Evolutionary conservation across 768 basidiomycete genomes (phyloP).

Genomic region (Tulasnella sp.): DNA sequence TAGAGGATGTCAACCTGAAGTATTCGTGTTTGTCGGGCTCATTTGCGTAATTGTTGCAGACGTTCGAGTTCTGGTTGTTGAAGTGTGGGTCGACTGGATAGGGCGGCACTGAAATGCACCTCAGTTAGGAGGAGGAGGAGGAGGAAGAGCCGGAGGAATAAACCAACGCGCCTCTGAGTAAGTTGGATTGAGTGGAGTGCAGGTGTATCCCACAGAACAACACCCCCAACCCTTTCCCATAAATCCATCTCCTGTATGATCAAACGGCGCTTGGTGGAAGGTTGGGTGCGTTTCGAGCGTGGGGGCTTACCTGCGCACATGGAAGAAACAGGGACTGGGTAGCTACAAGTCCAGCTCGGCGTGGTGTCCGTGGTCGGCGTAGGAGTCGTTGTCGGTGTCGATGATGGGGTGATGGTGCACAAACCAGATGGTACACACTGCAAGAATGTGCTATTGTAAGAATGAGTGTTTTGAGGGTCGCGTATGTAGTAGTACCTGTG

Average conservation of each 20-base stretch:
- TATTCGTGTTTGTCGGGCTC: neutral
- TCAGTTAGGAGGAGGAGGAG: neutral
- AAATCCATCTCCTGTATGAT: neutral
- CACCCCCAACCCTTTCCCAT: neutral
- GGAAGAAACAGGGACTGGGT: neutral
- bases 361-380: neutral
- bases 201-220: conserved; percentile 8
- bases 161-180: neutral
- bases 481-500: neutral
- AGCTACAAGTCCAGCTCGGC: neutral
- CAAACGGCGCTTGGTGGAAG: neutral
- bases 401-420: neutral
- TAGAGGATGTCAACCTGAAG: neutral
- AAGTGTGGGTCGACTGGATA: neutral
- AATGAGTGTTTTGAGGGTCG: neutral
- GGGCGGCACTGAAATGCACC: neutral
- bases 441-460: neutral
- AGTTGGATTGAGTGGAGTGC: neutral
- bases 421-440: neutral
- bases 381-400: neutral
- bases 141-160: neutral
- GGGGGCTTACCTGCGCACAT: neutral
- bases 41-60: neutral
- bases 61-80: neutral
- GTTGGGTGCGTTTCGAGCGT: too few relatives aligned